Evolutionary conservation across 1,284 basidiomycete species (phyloP).

Genomic region (Rhodotorula mucilaginosa): DNA sequence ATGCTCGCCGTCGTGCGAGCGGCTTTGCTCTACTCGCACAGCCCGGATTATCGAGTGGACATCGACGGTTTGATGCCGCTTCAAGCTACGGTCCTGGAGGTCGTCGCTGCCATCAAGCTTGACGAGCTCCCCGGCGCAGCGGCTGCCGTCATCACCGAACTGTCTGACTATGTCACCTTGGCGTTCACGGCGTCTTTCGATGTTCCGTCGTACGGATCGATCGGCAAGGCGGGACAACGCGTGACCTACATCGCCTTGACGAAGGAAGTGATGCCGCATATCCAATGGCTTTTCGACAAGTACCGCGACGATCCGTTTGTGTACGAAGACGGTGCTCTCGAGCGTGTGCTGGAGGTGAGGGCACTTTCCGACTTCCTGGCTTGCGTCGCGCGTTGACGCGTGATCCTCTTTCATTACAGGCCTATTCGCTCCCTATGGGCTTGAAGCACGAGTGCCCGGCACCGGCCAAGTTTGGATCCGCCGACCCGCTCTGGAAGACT

Average conservation of each 20-base stretch:
- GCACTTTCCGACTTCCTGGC: conserved; percentile 20
- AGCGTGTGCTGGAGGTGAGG: conserved; percentile 72
- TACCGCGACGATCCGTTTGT: conserved; percentile 62
- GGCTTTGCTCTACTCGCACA: conserved; percentile 74
- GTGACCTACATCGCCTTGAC: conserved; percentile 82
- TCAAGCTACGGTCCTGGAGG: conserved; percentile 67
- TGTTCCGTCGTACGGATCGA: not conserved
- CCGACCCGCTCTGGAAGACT: conserved; percentile 80
- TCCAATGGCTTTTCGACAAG: conserved; percentile 64
- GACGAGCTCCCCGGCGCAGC: conserved; percentile 58
- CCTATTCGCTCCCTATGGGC: conserved; percentile 84
- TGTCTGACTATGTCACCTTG: conserved; percentile 79
- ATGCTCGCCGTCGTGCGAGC: conserved; percentile 77
- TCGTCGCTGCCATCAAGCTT: conserved; percentile 66
- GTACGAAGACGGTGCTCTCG: conserved; percentile 77
- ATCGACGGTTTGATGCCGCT: conserved; percentile 78
- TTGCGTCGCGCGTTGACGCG: not conserved
- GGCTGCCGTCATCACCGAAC: conserved; percentile 72
- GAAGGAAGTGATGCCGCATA: conserved; percentile 79
- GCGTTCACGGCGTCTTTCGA: conserved; percentile 78
- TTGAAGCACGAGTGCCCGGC: conserved; percentile 91
- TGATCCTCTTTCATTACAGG: conserved; percentile 53
- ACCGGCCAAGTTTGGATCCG: conserved; percentile 74
- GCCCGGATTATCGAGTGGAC: conserved; percentile 82
- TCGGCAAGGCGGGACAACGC: conserved; percentile 49